Evolutionary conservation across 768 basidiomycete species (phyloP).

Genomic region (Mycena venus): DNA sequence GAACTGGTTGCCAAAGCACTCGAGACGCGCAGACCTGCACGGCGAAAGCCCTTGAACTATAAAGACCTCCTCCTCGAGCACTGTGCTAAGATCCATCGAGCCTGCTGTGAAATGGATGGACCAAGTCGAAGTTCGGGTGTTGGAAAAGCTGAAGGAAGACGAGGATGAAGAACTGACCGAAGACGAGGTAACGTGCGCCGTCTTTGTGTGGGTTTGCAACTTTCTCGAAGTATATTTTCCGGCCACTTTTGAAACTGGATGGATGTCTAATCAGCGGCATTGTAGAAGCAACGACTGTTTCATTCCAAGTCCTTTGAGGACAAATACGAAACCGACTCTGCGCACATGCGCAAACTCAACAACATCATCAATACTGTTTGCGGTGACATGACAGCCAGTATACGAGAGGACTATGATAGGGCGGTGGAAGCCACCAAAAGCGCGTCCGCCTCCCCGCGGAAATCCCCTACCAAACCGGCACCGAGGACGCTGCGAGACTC

Average conservation of each 20-base stretch:
- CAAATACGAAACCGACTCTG: not conserved
- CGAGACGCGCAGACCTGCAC: not conserved
- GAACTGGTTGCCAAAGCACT: slow-evolving; percentile 19
- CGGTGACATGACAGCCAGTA: not conserved
- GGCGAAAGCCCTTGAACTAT: slow-evolving; percentile 36
- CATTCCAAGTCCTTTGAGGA: slow-evolving; percentile 32
- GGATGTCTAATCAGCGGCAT: slow-evolving; percentile 24
- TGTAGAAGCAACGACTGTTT: slow-evolving; percentile 17
- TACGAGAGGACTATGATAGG: slow-evolving; percentile 31
- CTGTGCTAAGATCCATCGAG: slow-evolving; percentile 24
- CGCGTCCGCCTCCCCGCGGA: slow-evolving; percentile 33
- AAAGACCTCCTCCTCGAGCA: slow-evolving; percentile 46
- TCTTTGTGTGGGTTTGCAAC: slow-evolving; percentile 64
- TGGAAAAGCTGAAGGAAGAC: slow-evolving; percentile 41
- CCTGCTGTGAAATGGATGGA: slow-evolving; percentile 48
- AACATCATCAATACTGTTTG: slow-evolving; percentile 8
- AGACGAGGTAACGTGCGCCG: slow-evolving; percentile 49
- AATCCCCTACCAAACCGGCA: slow-evolving; percentile 20
- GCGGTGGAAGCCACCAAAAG: slow-evolving; percentile 37
- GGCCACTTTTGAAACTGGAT: not conserved
- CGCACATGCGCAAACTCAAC: slow-evolving; percentile 4
- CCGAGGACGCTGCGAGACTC: slow-evolving; percentile 49
- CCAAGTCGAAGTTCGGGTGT: slow-evolving; percentile 41
- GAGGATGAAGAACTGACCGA: slow-evolving; percentile 36
- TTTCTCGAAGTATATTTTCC: slow-evolving; percentile 50